Base-by-base conservation (phyloP, 2,329 filamentous ascomycete species). In the Chaetoscypha palmicola region DNA sequence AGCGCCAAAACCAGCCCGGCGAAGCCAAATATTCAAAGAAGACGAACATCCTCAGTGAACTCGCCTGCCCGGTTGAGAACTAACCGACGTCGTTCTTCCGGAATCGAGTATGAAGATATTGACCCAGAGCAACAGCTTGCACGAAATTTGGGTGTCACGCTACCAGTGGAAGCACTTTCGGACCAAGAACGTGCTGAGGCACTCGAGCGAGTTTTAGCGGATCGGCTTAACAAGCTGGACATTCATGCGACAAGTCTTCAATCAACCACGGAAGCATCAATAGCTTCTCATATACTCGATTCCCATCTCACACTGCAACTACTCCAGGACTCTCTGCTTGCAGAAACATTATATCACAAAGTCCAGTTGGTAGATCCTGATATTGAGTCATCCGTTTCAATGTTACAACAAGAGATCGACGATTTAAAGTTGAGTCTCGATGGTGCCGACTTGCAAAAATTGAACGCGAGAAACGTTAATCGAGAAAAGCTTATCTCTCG, bases 321-420 rank as follows among this genome's bases (percentile, higher is more conserved):
- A 7, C 57, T 78, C 12, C 62, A 67, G 4, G 73, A 76, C 46
- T 74, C 69, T 31, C 60, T 79, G 1, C 60, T 78, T 1, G 71
- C 72, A 0, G 75, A 79, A 52, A 75, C 68, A 22, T 61, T 67
- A 3, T 76, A 68, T 53, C 64, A 64, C 0, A 58, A 66, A n/a
- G 66, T 76, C 3, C 65, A 64, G 32, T 65, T 80, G 4, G 61
- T 70, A 4, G 76, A 80, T 51, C 66, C 70, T 0, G 73, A 76
- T 21, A 69, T 77, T 28, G 70, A 76, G 43, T 64, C 60, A 2
- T 71, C 69, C 1, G 69, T 79, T n/a, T 57, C 59, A 11, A 46
- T 41, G 16, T 55, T 64, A 21, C 56, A 62, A 38, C 38, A 50
- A 21, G 65, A 64, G 39, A 50, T 77, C 19, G 61, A 61, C 3